A percentile compares a stretch with the other conserved stretches of the same genome.
These are phyloP conservation scores for Suillus subluteus DNA, from an alignment of 768 basidiomycete species.

Conservation along the genomic window DNA sequence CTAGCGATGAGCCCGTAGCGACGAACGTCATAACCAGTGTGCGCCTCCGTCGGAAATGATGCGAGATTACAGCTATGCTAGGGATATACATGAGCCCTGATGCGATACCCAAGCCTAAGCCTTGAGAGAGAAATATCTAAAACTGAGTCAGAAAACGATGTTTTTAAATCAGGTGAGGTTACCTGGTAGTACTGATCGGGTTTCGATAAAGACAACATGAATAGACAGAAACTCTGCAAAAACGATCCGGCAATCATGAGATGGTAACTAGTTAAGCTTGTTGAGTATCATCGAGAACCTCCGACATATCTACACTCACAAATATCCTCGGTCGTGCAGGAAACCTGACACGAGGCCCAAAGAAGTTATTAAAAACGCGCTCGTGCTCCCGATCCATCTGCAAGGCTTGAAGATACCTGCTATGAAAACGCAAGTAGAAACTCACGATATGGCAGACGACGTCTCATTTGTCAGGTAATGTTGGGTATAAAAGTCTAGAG, in stretches of 20 bases:
- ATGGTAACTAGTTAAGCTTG: constrained; percentile 1
- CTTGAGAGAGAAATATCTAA: constrained; percentile 49
- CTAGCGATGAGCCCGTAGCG: neutral
- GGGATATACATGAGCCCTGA: constrained; percentile 50
- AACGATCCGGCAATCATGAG: constrained; percentile 29
- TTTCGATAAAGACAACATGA: constrained; percentile 42
- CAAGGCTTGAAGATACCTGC: neutral
- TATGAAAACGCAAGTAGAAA: neutral
- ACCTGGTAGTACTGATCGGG: constrained; percentile 42
- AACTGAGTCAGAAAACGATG: neutral
- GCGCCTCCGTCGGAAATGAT: constrained; percentile 43
- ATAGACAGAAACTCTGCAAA: constrained; percentile 34
- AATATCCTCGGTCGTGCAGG: neutral
- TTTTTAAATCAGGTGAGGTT: neutral
- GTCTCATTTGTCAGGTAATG: constrained; percentile 3
- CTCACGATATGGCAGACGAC: constrained; percentile 3
- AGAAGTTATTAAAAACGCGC: neutral
- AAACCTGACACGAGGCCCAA: neutral
- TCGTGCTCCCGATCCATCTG: neutral
- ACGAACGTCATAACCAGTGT: neutral
- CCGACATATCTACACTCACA: constrained; percentile 1
- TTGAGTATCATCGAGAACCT: neutral
- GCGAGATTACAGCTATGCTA: constrained; percentile 43
- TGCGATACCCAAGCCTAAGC: constrained; percentile 44
- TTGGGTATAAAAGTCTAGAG: neutral